These are phyloP conservation scores for Colletotrichum endophyticum DNA, from an alignment of 2,329 filamentous ascomycete species.

Conservation along the genomic window DNA sequence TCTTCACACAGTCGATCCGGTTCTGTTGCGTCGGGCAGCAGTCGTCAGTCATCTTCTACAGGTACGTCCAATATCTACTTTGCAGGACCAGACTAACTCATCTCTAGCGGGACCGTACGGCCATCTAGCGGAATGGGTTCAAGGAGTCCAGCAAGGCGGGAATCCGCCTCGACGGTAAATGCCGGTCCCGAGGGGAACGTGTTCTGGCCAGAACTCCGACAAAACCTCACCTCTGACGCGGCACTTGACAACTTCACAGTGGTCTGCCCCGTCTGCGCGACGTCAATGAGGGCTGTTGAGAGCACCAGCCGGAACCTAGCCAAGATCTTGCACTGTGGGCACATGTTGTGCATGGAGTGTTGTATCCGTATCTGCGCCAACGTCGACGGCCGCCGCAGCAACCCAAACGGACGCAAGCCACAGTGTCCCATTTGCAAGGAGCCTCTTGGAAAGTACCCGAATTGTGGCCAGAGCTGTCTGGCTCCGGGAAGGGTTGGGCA, in stretches of 20 bases:
- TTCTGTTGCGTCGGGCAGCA: neutral
- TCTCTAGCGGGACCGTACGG: neutral
- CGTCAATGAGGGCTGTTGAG: neutral
- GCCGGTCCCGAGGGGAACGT: neutral
- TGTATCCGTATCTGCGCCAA: neutral
- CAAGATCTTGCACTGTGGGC: slow-evolving; percentile 17
- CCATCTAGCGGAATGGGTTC: neutral
- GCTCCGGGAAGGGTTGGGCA: neutral
- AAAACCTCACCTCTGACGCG: neutral
- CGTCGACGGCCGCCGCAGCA: neutral
- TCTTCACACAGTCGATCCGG: neutral
- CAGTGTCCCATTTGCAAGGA: slow-evolving; percentile 14
- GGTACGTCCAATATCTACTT: accelerated
- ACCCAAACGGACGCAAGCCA: neutral
- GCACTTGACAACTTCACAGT: neutral
- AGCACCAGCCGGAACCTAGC: slow-evolving; percentile 1
- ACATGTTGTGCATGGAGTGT: slow-evolving; percentile 14
- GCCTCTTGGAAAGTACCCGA: neutral
- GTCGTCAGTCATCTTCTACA: neutral
- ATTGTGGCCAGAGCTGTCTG: neutral
- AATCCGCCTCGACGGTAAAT: neutral
- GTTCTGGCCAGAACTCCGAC: slow-evolving; percentile 13
- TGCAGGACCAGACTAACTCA: neutral
- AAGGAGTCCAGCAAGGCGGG: neutral
- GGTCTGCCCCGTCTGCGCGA: slow-evolving; percentile 10